Percentiles rank a stretch among this genome's conserved stretches.
Conservation (phyloP, 768 basidiomycete species). For the Hericium erinaceus region DNA sequence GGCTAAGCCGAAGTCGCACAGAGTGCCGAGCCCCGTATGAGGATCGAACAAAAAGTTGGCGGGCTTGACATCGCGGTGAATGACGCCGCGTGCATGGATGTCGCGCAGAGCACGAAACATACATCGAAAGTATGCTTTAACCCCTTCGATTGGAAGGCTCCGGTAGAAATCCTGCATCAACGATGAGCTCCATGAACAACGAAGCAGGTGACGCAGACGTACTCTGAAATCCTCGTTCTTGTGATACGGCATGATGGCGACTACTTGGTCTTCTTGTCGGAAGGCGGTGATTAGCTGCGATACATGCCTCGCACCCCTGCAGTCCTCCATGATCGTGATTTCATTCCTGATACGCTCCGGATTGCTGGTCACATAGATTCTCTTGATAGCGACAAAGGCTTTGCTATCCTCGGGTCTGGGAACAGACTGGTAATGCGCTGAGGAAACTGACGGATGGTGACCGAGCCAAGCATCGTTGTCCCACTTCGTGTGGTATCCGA, state of each 20-base stretch:
- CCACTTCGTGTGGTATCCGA: slow-evolving; percentile 65
- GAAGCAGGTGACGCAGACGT: slow-evolving; percentile 22
- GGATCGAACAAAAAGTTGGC: slow-evolving; percentile 96
- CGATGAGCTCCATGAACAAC: background rate
- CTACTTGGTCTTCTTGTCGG: slow-evolving; percentile 83
- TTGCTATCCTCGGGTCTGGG: slow-evolving; percentile 34
- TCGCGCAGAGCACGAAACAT: slow-evolving; percentile 87
- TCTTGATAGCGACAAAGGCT: slow-evolving; percentile 87
- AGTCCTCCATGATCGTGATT: slow-evolving; percentile 79
- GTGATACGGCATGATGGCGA: slow-evolving; percentile 90
- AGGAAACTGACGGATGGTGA: slow-evolving; percentile 49
- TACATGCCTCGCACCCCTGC: slow-evolving; percentile 76
- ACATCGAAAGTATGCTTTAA: slow-evolving; percentile 83
- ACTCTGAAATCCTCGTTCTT: slow-evolving; percentile 91
- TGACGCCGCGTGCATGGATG: slow-evolving; percentile 76
- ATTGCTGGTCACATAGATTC: slow-evolving; percentile 94
- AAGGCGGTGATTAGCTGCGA: slow-evolving; percentile 95
- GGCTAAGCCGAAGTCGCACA: slow-evolving; percentile 94
- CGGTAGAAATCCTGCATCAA: slow-evolving; percentile 67
- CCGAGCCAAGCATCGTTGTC: slow-evolving; percentile 71
- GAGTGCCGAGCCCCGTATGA: slow-evolving; percentile 67
- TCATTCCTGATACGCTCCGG: slow-evolving; percentile 92
- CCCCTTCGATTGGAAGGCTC: slow-evolving; percentile 58
- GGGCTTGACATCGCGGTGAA: slow-evolving; percentile 96
- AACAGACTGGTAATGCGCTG: slow-evolving; percentile 54